Base-by-base conservation (phyloP, 495 filamentous ascomycete genomes). In the Podospora tetraspora region DNA sequence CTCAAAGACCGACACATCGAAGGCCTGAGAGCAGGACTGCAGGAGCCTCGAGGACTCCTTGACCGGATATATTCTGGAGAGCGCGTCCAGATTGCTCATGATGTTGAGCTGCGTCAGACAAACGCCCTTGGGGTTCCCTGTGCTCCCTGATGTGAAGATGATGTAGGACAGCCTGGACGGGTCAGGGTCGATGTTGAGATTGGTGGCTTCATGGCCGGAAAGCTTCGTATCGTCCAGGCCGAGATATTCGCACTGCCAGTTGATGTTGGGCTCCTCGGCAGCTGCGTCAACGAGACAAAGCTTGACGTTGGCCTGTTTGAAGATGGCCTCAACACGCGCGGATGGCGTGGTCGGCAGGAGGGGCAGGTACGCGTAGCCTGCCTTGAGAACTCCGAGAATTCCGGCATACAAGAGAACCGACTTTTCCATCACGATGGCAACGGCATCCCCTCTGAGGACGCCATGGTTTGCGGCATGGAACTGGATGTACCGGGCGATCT, bases 1-100 rank as follows among this genome's bases (percentile, higher is more conserved):
- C 69, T 93, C 92, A 70, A 92, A 92, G 1, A 94, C 89, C 1
- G 90, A 92, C 21, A 92, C 88, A 73, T 92, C 89, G 72, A 92
- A 94, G 19, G 86, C 87, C 73, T 90, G 87, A 0, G 89, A 90
- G 70, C 87, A 92, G 10, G 89, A 86, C 72, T 93, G 91, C 3
- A 96, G 76, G 24, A 93, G 76, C 30, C 84, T 83, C 1, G 87
- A 81, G 5, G 74, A 73, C 3, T 72, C 65, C 0, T 71, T 66
- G 0, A 78, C 75, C 1, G 89, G 87, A 74, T 93, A 94, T 2
- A 89, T 78, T 10, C 80, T 76, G 7, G 79, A 76, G 13, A 94
- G 78, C 7, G 81, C 79, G 23, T 85, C 78, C 11, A 94, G 79
- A 69, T 92, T 92, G 75, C 87, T 89, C 57, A 89, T 77, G 27